These are phyloP conservation scores for Agaricus sinodeliciosus DNA, from an alignment of 768 basidiomycete genomes.

Conservation along the genomic window DNA sequence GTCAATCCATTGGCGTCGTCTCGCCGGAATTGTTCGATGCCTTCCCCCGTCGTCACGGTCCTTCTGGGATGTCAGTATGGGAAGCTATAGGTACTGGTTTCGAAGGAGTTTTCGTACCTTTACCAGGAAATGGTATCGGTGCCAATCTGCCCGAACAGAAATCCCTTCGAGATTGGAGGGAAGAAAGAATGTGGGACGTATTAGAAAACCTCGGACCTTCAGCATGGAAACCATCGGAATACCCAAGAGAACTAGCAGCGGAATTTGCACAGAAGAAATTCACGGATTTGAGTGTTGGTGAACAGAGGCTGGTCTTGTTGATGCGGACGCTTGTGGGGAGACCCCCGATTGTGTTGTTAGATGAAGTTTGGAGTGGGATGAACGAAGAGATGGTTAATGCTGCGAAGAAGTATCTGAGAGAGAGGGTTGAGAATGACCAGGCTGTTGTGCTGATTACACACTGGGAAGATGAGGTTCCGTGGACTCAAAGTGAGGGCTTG, in stretches of 20 bases:
- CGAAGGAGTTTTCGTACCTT: slow-evolving; percentile 70
- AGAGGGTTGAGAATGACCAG: slow-evolving; percentile 32
- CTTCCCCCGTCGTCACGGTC: slow-evolving; percentile 62
- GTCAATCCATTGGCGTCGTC: slow-evolving; percentile 66
- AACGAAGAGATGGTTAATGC: slow-evolving; percentile 67
- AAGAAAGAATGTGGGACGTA: slow-evolving; percentile 43
- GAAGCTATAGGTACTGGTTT: slow-evolving; percentile 87
- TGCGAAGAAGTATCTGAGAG: slow-evolving; percentile 55
- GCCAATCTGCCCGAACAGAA: slow-evolving; percentile 25
- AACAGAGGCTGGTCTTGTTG: slow-evolving; percentile 77
- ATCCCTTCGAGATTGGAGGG: slow-evolving; percentile 26
- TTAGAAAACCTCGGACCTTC: slow-evolving; percentile 56
- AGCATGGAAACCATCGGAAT: slow-evolving; percentile 29
- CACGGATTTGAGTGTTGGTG: slow-evolving; percentile 57
- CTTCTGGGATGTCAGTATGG: slow-evolving; percentile 55
- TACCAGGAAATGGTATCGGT: slow-evolving; percentile 35
- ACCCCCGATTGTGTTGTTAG: slow-evolving; percentile 73
- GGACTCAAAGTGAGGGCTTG: slow-evolving; percentile 53
- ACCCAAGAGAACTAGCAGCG: not conserved
- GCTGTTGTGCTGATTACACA: slow-evolving; percentile 39
- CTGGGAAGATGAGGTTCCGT: slow-evolving; percentile 90
- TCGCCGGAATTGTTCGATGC: slow-evolving; percentile 90
- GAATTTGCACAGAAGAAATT: slow-evolving; percentile 49
- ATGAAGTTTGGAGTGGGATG: slow-evolving; percentile 95
- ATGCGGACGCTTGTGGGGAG: slow-evolving; percentile 78